Conservation (phyloP, 1,284 basidiomycete genomes). For the Ceratobasidium sp. region DNA sequence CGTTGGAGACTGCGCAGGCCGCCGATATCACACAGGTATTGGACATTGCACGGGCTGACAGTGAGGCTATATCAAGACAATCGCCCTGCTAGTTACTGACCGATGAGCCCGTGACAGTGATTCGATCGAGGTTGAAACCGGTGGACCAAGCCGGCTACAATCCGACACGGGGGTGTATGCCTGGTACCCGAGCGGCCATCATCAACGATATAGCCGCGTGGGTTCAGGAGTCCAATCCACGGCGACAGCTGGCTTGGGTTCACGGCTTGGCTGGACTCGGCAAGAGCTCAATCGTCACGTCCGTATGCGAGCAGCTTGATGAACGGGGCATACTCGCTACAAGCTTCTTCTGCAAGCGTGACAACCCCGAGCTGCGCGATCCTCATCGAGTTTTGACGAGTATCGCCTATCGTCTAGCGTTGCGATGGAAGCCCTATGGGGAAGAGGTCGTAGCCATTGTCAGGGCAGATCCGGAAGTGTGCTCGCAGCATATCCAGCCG, state of each 20-base stretch:
- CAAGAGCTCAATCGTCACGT: constrained; percentile 52
- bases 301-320: constrained; percentile 48
- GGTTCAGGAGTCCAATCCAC: not conserved
- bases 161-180: not conserved
- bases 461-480: not conserved
- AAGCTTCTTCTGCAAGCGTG: constrained; percentile 50
- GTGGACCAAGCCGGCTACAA: not conserved
- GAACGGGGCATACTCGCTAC: constrained; percentile 51
- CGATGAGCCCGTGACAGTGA: not conserved
- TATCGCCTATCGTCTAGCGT: constrained; percentile 21
- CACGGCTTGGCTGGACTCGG: constrained; percentile 52
- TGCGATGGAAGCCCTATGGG: not conserved
- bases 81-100: no score
- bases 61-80: no score
- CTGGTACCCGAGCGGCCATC: not conserved
- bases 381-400: constrained; percentile 30
- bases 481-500: not conserved
- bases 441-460: not conserved
- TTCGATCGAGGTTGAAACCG: not conserved
- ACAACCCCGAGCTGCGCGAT: constrained; percentile 12
- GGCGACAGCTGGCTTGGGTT: constrained; percentile 48
- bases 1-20: no score
- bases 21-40: no score
- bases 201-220: not conserved
- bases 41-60: no score